Conservation (phyloP, 192 early-diverging fungal species). For the Coemansia sp. region DNA sequence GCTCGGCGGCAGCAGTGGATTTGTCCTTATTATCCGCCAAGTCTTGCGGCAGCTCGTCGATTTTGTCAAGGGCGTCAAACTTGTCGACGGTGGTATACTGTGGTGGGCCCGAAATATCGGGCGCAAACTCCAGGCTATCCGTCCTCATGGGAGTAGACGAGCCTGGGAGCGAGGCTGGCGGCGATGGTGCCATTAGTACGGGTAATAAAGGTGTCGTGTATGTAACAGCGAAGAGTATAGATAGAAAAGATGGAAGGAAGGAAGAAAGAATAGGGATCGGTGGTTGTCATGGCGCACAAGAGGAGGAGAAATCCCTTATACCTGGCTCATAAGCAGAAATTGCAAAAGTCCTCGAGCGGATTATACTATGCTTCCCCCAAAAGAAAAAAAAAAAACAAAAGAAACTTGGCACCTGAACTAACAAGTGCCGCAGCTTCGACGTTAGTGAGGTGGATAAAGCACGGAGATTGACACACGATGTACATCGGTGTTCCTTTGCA, state of each 20-base stretch:
- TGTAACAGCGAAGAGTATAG: not conserved
- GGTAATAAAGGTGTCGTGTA: not conserved
- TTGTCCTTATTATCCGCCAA: conserved; percentile 9
- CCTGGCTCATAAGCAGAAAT: not conserved
- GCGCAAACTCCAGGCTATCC: not conserved
- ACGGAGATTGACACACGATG: not conserved
- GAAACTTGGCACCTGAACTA: not conserved
- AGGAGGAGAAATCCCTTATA: not conserved
- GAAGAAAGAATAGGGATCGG: not conserved
- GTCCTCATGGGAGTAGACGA: conserved; percentile 4
- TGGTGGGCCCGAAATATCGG: not conserved
- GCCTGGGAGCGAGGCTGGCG: not conserved
- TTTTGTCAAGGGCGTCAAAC: conserved; percentile 19
- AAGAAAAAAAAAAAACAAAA: not conserved
- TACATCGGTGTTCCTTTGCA: not conserved
- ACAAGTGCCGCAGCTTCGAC: not conserved
- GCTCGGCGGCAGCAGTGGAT: not conserved
- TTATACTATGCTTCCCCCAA: not conserved
- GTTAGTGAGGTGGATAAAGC: not conserved
- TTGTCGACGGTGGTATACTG: not conserved
- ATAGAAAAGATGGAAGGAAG: conserved; percentile 1
- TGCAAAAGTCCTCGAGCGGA: not conserved
- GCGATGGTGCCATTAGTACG: not conserved
- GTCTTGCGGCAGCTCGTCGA: conserved; percentile 30
- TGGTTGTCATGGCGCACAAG: not conserved